These are phyloP conservation scores for Podaxis sp. DNA, from an alignment of 768 basidiomycete species.

Conservation along the genomic window DNA sequence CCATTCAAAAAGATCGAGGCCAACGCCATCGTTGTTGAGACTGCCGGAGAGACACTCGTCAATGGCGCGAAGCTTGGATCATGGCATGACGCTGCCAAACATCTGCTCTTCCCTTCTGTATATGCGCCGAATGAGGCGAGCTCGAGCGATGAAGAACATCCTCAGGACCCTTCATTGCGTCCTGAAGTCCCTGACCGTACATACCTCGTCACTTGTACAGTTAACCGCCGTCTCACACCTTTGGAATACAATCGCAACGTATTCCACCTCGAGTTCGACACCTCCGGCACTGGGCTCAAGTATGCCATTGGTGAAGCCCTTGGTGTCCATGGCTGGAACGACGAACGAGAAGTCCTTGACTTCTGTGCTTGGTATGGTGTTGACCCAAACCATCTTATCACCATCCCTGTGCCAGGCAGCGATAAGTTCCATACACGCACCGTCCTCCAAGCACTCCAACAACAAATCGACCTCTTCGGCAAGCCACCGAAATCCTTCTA, in stretches of 20 bases:
- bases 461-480: conserved; percentile 95
- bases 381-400: conserved; percentile 73
- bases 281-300: conserved; percentile 85
- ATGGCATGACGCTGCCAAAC: conserved; percentile 86
- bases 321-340: conserved; percentile 98
- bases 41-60: conserved; percentile 49
- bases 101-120: conserved; percentile 81
- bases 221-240: conserved; percentile 93
- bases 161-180: conserved; percentile 67
- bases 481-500: conserved; percentile 96
- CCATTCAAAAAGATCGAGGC: conserved; percentile 56
- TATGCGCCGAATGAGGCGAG: conserved; percentile 51
- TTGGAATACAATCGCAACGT: conserved; percentile 97
- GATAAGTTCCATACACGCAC: conserved; percentile 88
- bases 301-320: conserved; percentile 97
- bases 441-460: conserved; percentile 92
- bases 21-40: conserved; percentile 72
- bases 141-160: conserved; percentile 38
- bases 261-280: conserved; percentile 97
- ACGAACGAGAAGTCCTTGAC: conserved; percentile 77
- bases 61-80: conserved; percentile 59
- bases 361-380: conserved; percentile 94
- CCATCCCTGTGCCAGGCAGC: conserved; percentile 65
- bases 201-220: conserved; percentile 88
- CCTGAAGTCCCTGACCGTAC: conserved; percentile 89